phyloP scores from a whole-genome alignment of 192 early-diverging fungal species.

The Entomortierella parvispora region DNA sequence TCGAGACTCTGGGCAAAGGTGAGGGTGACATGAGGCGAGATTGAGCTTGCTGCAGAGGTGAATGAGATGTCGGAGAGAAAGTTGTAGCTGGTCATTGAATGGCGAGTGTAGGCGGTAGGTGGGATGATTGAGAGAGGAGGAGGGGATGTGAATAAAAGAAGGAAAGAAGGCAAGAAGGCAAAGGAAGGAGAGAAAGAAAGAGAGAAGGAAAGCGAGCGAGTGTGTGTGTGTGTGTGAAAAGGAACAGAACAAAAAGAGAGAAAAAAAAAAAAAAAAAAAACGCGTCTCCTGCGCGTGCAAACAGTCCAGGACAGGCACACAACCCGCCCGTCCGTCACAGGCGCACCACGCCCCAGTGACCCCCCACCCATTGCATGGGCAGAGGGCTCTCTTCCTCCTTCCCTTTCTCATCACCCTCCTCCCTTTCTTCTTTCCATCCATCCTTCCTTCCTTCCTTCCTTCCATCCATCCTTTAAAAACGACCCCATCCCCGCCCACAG shows the following conservation, averaged over 20 bases:
- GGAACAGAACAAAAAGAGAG: background rate
- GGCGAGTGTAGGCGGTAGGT: background rate
- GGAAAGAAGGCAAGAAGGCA: background rate
- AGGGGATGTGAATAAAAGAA: background rate
- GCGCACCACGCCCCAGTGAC: no score
- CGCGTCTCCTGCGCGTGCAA: no score
- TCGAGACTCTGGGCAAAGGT: conserved; percentile 94
- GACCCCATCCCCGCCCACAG: background rate
- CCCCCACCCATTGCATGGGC: no score
- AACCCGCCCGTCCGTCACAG: no score
- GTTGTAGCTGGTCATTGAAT: background rate
- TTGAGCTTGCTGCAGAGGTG: background rate
- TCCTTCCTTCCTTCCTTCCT: conserved; percentile 3
- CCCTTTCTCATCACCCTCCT: background rate
- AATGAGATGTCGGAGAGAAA: conserved; percentile 30
- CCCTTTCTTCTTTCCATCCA: background rate
- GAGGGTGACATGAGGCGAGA: conserved; percentile 72
- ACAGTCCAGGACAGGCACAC: no score
- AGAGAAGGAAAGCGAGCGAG: background rate
- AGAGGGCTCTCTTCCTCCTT: background rate
- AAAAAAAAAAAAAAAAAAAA: no score
- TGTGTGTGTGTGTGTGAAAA: background rate
- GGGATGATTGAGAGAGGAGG: conserved; percentile 5
- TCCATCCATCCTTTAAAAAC: background rate
- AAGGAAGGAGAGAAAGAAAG: conserved; percentile 1